phyloP scores from a whole-genome alignment of 768 basidiomycete species.

The Kwoniella dendrophila region DNA sequence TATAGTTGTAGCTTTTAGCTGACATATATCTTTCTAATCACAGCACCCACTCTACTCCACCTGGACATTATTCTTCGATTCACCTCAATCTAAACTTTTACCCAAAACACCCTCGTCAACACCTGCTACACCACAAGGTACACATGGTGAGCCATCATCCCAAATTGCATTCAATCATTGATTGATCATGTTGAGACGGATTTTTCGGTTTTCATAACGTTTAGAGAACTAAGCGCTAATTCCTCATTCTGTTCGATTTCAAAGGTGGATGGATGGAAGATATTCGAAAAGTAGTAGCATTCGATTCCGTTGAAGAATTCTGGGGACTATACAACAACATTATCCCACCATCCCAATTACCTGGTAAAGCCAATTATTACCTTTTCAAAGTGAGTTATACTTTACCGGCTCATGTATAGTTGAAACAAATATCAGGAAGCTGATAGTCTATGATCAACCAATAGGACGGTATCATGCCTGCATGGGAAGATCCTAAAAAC shows the following conservation, averaged over 20 bases:
- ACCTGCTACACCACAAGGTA: conserved; percentile 61
- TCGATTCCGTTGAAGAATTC: conserved; percentile 97
- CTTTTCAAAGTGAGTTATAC: conserved; percentile 79
- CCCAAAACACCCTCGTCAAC: conserved; percentile 64
- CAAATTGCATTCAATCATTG: neutral
- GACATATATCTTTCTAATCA: conserved; percentile 12
- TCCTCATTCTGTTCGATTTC: neutral
- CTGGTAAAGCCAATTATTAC: conserved; percentile 98
- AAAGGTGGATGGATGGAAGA: conserved; percentile 92
- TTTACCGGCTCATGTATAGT: conserved; percentile 13
- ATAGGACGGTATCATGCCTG: conserved; percentile 92
- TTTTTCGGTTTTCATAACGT: neutral
- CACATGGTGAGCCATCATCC: conserved; percentile 37
- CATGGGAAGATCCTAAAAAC: conserved; percentile 97
- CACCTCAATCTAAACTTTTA: conserved; percentile 84
- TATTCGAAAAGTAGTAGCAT: conserved; percentile 91
- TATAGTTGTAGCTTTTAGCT: no score
- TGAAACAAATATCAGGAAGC: conserved; percentile 29
- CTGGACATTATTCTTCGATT: conserved; percentile 99
- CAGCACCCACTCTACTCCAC: conserved; percentile 91
- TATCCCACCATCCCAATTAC: conserved; percentile 87
- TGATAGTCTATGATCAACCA: neutral
- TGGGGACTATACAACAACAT: conserved; percentile 99
- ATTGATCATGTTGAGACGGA: neutral
- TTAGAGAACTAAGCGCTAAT: neutral